Conservation (phyloP, 352 stramenopile genomes). For the Elongisporangium anandrum region DNA sequence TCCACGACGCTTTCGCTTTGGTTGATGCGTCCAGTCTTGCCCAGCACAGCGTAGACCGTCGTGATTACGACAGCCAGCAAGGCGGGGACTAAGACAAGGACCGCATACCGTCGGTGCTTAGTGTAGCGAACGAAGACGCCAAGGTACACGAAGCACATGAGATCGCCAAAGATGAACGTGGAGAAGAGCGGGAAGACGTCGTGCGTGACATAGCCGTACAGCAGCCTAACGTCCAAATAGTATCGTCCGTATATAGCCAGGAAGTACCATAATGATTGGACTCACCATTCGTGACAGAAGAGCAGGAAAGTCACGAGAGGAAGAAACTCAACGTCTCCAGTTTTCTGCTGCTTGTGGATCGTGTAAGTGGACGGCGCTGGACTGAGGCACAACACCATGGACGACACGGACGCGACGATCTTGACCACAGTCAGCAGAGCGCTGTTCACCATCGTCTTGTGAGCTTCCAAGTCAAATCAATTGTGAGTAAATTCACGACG, state of each 20-base stretch:
- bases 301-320: constrained; percentile 15
- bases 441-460: constrained; percentile 6
- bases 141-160: constrained; percentile 27
- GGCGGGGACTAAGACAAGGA: constrained; percentile 11
- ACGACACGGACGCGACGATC: constrained; percentile 10
- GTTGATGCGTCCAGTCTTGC: constrained; percentile 3
- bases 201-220: constrained; percentile 37
- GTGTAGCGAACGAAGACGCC: constrained; percentile 31
- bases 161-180: constrained; percentile 32
- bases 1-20: constrained; percentile 12
- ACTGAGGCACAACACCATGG: constrained; percentile 14
- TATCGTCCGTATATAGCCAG: too few relatives aligned
- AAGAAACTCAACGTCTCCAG: constrained; percentile 12
- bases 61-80: constrained; percentile 15
- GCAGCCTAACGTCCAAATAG: constrained; percentile 9
- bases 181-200: constrained; percentile 43
- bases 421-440: constrained; percentile 8
- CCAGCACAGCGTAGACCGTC: constrained; percentile 16
- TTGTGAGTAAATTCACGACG: not conserved
- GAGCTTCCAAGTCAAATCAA: not conserved
- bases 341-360: constrained; percentile 11
- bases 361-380: constrained; percentile 8
- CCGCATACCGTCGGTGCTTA: constrained; percentile 21
- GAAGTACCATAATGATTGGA: too few relatives aligned
- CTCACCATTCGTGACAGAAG: constrained; percentile 13